Percentiles rank a stretch among this genome's conserved stretches.
Conservation (phyloP, 2,329 filamentous ascomycete species). For the Tolypocladium pustulatum region DNA sequence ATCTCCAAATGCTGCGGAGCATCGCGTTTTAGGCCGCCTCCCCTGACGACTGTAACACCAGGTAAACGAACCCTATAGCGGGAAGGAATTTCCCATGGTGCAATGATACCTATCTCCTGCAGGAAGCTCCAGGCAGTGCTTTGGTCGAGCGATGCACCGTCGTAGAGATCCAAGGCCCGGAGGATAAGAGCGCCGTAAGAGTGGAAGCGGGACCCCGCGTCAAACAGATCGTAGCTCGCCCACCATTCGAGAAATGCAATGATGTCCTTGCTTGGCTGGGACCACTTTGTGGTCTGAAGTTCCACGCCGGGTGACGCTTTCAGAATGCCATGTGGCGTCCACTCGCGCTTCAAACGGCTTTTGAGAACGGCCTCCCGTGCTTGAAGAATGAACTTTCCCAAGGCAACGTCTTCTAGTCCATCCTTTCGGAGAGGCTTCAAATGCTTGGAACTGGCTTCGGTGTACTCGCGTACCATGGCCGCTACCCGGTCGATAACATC, state of each 20-base stretch:
- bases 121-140: slow-evolving; percentile 53
- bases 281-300: slow-evolving; percentile 16
- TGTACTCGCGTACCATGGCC: slow-evolving; percentile 21
- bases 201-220: slow-evolving; percentile 39
- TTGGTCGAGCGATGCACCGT: slow-evolving; percentile 26
- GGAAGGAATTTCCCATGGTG: slow-evolving; percentile 59
- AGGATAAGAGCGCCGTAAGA: slow-evolving; percentile 55
- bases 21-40: slow-evolving; percentile 28
- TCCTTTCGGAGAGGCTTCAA: slow-evolving; percentile 5
- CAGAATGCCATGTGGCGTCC: slow-evolving; percentile 38
- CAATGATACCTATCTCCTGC: slow-evolving; percentile 63
- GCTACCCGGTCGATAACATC: slow-evolving; percentile 19
- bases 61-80: slow-evolving; percentile 51
- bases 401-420: slow-evolving; percentile 9
- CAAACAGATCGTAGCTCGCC: slow-evolving; percentile 47
- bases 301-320: slow-evolving; percentile 15
- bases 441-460: slow-evolving; percentile 10
- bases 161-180: slow-evolving; percentile 50
- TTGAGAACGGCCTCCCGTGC: slow-evolving; percentile 39
- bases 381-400: slow-evolving; percentile 36
- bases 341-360: slow-evolving; percentile 37
- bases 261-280: slow-evolving; percentile 31
- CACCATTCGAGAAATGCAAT: slow-evolving; percentile 62
- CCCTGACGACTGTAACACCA: slow-evolving; percentile 29
- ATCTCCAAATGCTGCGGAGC: slow-evolving; percentile 19